Conservation (phyloP, 2,329 filamentous ascomycete species). For the Aspergillus pseudotamarii region DNA sequence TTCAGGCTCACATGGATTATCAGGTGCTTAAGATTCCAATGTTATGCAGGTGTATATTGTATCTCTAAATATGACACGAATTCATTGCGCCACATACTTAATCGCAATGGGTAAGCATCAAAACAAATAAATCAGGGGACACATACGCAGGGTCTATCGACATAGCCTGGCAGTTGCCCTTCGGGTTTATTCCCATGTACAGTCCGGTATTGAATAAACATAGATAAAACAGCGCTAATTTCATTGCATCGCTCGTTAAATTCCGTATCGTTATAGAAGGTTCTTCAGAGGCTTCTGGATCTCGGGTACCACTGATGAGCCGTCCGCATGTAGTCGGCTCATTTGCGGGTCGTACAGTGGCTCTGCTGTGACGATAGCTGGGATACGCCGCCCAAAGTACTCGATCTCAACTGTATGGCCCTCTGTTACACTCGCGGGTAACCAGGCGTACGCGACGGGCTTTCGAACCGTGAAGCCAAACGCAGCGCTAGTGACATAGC, state of each 20-base stretch:
- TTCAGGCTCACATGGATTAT: no score
- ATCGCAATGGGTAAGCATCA: background rate
- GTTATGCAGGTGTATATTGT: no score
- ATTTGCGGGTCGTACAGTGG: conserved; percentile 52
- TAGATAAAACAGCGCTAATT: background rate
- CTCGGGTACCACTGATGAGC: conserved; percentile 9
- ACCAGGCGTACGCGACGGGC: conserved; percentile 62
- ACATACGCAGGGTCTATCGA: background rate
- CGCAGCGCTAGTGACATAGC: conserved; percentile 64
- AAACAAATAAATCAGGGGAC: background rate
- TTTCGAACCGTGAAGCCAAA: conserved; percentile 63
- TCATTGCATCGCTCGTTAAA: background rate
- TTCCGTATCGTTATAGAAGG: conserved; percentile 13
- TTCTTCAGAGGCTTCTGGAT: conserved; percentile 15
- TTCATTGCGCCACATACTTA: background rate
- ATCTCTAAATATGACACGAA: background rate
- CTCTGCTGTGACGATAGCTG: conserved; percentile 57
- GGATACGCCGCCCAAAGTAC: conserved; percentile 60
- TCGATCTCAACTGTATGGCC: conserved; percentile 61
- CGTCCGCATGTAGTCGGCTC: conserved; percentile 35
- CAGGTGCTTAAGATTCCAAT: no score
- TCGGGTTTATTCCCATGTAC: background rate
- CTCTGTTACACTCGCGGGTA: conserved; percentile 52
- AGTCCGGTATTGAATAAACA: background rate
- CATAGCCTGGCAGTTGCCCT: background rate